phyloP scores from a whole-genome alignment of 2,329 filamentous ascomycete genomes.

The Penicillium sp. region DNA sequence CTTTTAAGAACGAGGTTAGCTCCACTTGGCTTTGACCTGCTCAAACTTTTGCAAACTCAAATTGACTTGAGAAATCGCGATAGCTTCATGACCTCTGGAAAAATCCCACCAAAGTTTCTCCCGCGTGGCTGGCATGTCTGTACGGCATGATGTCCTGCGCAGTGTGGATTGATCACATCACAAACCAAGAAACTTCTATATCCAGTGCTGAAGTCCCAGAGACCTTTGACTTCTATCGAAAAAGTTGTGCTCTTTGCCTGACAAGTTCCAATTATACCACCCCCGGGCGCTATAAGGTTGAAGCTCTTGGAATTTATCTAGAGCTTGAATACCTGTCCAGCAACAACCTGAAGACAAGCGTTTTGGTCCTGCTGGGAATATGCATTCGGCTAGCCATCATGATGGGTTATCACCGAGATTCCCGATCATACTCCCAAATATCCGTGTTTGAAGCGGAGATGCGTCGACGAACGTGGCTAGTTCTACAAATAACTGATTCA shows the following conservation, averaged over 20 bases:
- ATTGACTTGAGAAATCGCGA: background rate
- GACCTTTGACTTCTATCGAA: constrained; percentile 44
- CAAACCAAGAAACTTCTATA: constrained; percentile 6
- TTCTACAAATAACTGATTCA: constrained; percentile 54
- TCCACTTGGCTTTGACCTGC: too few relatives aligned
- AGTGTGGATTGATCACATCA: constrained; percentile 17
- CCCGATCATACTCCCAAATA: constrained; percentile 52
- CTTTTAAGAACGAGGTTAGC: constrained; percentile 20
- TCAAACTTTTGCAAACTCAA: background rate
- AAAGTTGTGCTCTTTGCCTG: constrained; percentile 27
- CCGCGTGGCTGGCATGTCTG: constrained; percentile 19
- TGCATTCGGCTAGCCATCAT: constrained; percentile 58
- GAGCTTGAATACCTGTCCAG: constrained; percentile 21
- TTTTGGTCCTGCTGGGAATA: constrained; percentile 55
- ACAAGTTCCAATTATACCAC: constrained; percentile 22
- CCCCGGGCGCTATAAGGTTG: constrained; percentile 25
- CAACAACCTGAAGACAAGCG: constrained; percentile 43
- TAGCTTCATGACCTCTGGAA: constrained; percentile 22
- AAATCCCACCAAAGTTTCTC: constrained; percentile 7
- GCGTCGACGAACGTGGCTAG: constrained; percentile 40
- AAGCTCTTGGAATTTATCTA: constrained; percentile 20
- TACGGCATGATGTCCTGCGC: constrained; percentile 19
- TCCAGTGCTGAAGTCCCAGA: constrained; percentile 4
- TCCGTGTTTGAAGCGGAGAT: constrained; percentile 58
- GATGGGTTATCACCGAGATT: constrained; percentile 60